Evolutionary conservation across 352 stramenopile genomes (phyloP).

Genomic region (Phytophthora idaei): DNA sequence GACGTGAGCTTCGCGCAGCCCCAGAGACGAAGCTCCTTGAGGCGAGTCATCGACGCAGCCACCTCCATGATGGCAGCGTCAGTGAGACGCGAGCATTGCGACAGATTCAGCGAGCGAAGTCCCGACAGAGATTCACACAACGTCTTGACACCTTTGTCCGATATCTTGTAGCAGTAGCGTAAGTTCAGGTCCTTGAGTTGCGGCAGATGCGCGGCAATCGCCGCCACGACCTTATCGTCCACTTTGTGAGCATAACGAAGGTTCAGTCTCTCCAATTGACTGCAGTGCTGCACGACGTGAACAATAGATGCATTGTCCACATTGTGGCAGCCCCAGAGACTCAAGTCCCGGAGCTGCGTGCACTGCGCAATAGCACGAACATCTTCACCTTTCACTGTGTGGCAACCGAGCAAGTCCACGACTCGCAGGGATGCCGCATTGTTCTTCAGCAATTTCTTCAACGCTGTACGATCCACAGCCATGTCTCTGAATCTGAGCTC

Average conservation of each 20-base stretch:
- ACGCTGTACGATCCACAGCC: slow-evolving; percentile 55
- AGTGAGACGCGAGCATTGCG: slow-evolving; percentile 81
- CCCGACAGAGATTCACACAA: slow-evolving; percentile 55
- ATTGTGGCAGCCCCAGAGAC: slow-evolving; percentile 79
- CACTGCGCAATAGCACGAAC: slow-evolving; percentile 54
- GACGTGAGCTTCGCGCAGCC: slow-evolving; percentile 83
- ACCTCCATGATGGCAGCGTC: slow-evolving; percentile 72
- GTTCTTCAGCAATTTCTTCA: slow-evolving; percentile 50
- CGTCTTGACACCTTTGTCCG: slow-evolving; percentile 60
- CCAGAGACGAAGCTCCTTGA: slow-evolving; percentile 84
- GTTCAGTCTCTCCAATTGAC: slow-evolving; percentile 60
- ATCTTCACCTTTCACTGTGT: slow-evolving; percentile 64
- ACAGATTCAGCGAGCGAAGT: slow-evolving; percentile 78
- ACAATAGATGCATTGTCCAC: slow-evolving; percentile 74
- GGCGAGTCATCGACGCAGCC: slow-evolving; percentile 49
- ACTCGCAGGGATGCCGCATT: slow-evolving; percentile 62
- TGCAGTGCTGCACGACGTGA: slow-evolving; percentile 55
- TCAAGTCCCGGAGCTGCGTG: slow-evolving; percentile 58
- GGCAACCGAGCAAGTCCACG: slow-evolving; percentile 79
- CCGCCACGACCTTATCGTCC: slow-evolving; percentile 71
- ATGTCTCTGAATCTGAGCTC: slow-evolving; percentile 80
- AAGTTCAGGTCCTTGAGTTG: slow-evolving; percentile 76
- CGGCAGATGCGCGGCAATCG: slow-evolving; percentile 50
- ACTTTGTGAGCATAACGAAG: slow-evolving; percentile 88
- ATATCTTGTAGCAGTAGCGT: slow-evolving; percentile 89